Evolutionary conservation across 2,329 filamentous ascomycete species (phyloP).

Genomic region (Pseudogymnoascus sp.): DNA sequence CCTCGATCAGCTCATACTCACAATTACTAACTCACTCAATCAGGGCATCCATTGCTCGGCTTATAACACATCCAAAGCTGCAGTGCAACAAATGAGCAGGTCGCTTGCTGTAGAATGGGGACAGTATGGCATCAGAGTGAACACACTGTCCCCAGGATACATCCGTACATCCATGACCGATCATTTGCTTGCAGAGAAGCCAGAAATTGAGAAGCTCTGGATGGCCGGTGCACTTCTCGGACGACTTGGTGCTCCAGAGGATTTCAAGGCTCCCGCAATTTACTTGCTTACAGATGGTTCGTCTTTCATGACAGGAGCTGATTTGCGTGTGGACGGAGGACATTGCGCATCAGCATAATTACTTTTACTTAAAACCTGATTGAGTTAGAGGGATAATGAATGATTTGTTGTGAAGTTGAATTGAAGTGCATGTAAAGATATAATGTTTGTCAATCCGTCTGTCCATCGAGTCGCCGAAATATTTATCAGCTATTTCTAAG

Average conservation of each 20-base stretch:
- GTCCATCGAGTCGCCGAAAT: no score
- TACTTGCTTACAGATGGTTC: constrained; percentile 56
- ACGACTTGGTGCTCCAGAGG: constrained; percentile 53
- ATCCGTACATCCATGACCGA: constrained; percentile 42
- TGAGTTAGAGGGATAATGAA: no score
- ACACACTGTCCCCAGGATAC: constrained; percentile 57
- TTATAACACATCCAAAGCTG: constrained; percentile 55
- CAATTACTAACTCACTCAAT: not conserved
- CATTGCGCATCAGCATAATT: constrained; percentile 31
- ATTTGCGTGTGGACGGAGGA: constrained; percentile 63
- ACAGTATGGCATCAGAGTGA: constrained; percentile 52
- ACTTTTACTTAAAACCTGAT: not conserved
- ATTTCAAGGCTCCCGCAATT: constrained; percentile 60
- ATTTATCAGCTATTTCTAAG: no score
- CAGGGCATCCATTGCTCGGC: constrained; percentile 53
- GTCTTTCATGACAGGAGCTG: constrained; percentile 58
- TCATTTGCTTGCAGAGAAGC: constrained; percentile 33
- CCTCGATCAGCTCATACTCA: not conserved
- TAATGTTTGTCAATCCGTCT: no score
- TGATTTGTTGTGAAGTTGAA: no score
- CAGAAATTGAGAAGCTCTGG: constrained; percentile 47
- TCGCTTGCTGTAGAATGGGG: constrained; percentile 57
- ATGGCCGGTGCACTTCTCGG: constrained; percentile 74
- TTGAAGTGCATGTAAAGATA: no score
- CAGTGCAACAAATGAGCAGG: constrained; percentile 49